Evolutionary conservation across 805 yeast genomes (phyloP).

Genomic region (Candida xiaguanensis): DNA sequence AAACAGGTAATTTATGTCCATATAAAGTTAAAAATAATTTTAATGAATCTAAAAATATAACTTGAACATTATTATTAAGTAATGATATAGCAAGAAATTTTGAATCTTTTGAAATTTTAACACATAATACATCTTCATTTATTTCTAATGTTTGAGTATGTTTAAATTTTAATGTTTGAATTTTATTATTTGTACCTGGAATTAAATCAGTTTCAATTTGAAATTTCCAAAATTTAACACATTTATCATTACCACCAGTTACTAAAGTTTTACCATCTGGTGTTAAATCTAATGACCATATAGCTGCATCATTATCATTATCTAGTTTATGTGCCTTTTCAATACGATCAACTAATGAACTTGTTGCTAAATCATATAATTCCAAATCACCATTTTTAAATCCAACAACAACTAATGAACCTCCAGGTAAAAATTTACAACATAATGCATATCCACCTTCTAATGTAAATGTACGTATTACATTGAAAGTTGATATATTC

Average conservation of each 20-base stretch:
- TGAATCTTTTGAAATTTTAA: slow-evolving; percentile 76
- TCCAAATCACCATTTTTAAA: slow-evolving; percentile 84
- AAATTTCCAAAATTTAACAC: slow-evolving; percentile 87
- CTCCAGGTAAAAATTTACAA: slow-evolving; percentile 86
- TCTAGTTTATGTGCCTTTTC: slow-evolving; percentile 60
- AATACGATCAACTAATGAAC: slow-evolving; percentile 65
- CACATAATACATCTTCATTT: slow-evolving; percentile 78
- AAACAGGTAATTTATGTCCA: slow-evolving; percentile 95
- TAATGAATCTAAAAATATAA: slow-evolving; percentile 80
- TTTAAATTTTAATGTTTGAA: slow-evolving; percentile 54
- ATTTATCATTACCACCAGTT: slow-evolving; percentile 93
- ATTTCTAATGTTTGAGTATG: slow-evolving; percentile 83
- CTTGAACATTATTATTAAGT: slow-evolving; percentile 92
- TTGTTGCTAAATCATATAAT: slow-evolving; percentile 80
- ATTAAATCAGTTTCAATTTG: slow-evolving; percentile 61
- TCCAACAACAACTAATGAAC: slow-evolving; percentile 79
- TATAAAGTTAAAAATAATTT: slow-evolving; percentile 86
- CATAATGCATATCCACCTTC: slow-evolving; percentile 85
- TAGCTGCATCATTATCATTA: slow-evolving; percentile 22
- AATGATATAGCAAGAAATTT: slow-evolving; percentile 78
- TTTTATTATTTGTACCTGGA: slow-evolving; percentile 58
- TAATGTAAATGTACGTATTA: slow-evolving; percentile 68
- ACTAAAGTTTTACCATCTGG: slow-evolving; percentile 81
- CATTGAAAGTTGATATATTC: slow-evolving; percentile 71
- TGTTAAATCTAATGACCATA: slow-evolving; percentile 88